Evolutionary conservation across 2,329 filamentous ascomycete species (phyloP).

Genomic region (Curvularia lunata): DNA sequence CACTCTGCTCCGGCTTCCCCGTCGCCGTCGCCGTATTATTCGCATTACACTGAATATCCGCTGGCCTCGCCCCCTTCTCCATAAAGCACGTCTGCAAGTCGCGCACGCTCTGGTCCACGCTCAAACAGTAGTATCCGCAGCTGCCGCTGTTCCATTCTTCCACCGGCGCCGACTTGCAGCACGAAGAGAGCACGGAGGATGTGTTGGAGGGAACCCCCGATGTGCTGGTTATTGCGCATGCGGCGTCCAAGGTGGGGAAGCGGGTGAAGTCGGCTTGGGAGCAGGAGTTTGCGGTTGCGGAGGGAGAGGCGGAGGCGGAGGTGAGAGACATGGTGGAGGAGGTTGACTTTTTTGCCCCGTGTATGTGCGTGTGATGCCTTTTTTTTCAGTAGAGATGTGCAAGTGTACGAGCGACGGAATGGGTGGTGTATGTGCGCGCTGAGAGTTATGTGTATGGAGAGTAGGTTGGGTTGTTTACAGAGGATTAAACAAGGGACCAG

Average conservation of each 20-base stretch:
- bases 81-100: slow-evolving; percentile 40
- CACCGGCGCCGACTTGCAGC: slow-evolving; percentile 44
- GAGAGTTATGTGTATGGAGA: no score
- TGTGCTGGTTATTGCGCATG: slow-evolving; percentile 38
- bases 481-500: no score
- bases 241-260: slow-evolving; percentile 37
- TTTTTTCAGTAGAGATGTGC: neutral
- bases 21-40: slow-evolving; percentile 39
- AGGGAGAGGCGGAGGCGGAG: slow-evolving; percentile 20
- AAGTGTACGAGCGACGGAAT: no score
- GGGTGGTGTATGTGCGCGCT: no score
- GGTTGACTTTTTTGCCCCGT: no score
- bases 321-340: slow-evolving; percentile 25
- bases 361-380: no score
- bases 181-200: slow-evolving; percentile 30
- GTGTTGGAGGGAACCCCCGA: slow-evolving; percentile 35
- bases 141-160: slow-evolving; percentile 35
- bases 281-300: slow-evolving; percentile 30
- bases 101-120: slow-evolving; percentile 33
- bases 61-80: slow-evolving; percentile 31
- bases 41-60: slow-evolving; percentile 35
- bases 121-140: slow-evolving; percentile 43
- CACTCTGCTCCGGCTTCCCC: slow-evolving; percentile 24
- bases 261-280: slow-evolving; percentile 31
- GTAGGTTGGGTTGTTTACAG: no score